These are phyloP conservation scores for Mariannaea sp. DNA, from an alignment of 2,329 filamentous ascomycete species.

Conservation along the genomic window DNA sequence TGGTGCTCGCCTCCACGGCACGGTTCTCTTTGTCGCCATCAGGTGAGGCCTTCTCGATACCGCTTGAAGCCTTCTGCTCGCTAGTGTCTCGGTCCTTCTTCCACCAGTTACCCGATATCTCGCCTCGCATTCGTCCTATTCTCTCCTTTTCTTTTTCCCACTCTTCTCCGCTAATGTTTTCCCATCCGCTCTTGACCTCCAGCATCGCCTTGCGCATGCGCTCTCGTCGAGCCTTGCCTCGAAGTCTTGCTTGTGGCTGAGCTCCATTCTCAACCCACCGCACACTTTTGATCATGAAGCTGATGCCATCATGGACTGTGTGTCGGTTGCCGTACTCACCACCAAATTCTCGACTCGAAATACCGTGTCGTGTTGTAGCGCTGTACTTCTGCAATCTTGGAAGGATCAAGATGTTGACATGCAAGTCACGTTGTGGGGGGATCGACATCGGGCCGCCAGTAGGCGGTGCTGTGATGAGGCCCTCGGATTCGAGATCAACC, in stretches of 20 bases:
- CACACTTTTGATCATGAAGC: slow-evolving; percentile 81
- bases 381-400: slow-evolving; percentile 79
- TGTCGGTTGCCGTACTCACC: slow-evolving; percentile 52
- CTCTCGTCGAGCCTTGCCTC: slow-evolving; percentile 60
- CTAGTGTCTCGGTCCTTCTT: slow-evolving; percentile 37
- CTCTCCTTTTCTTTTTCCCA: slow-evolving; percentile 35
- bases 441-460: slow-evolving; percentile 65
- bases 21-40: slow-evolving; percentile 57
- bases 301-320: slow-evolving; percentile 78
- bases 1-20: slow-evolving; percentile 25
- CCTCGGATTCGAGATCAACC: slow-evolving; percentile 45
- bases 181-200: slow-evolving; percentile 51
- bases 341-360: slow-evolving; percentile 81
- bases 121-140: slow-evolving; percentile 34
- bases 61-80: slow-evolving; percentile 36
- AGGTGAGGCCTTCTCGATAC: slow-evolving; percentile 38
- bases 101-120: slow-evolving; percentile 44
- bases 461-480: slow-evolving; percentile 58
- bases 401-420: slow-evolving; percentile 84
- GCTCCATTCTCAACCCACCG: slow-evolving; percentile 84
- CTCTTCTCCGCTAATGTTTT: slow-evolving; percentile 39
- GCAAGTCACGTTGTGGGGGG: slow-evolving; percentile 74
- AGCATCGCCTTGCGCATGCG: slow-evolving; percentile 61
- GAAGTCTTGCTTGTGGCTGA: slow-evolving; percentile 58
- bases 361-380: slow-evolving; percentile 75